phyloP scores from a whole-genome alignment of 805 yeast species.

The Candida awuae region DNA sequence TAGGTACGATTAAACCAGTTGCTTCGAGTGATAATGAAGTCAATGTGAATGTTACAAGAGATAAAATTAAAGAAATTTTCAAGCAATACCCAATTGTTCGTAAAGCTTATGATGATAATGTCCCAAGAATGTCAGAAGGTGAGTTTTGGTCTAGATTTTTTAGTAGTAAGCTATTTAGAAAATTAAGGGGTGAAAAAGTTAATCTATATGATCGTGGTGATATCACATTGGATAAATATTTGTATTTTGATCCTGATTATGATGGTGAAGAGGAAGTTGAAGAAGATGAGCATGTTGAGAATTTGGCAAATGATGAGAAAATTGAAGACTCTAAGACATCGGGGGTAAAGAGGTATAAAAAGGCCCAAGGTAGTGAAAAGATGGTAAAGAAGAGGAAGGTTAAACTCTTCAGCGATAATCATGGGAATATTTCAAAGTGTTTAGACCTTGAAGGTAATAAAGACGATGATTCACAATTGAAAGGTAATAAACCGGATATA shows the following conservation, averaged over 20 bases:
- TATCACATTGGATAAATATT: conserved; percentile 72
- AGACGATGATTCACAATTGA: conserved; percentile 66
- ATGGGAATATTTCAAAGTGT: conserved; percentile 52
- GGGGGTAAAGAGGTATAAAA: conserved; percentile 8
- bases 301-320: conserved; percentile 30
- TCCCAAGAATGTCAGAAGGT: conserved; percentile 81
- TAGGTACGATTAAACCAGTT: conserved; percentile 88
- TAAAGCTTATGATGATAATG: conserved; percentile 82
- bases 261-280: conserved; percentile 35
- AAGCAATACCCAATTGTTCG: conserved; percentile 89
- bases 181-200: conserved; percentile 82
- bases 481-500: conserved; percentile 79
- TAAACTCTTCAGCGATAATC: conserved; percentile 29
- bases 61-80: conserved; percentile 81
- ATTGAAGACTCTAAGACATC: conserved; percentile 8
- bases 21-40: conserved; percentile 91
- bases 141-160: conserved; percentile 96
- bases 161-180: conserved; percentile 78
- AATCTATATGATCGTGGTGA: conserved; percentile 75
- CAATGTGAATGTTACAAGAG: conserved; percentile 85
- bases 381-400: conserved; percentile 25
- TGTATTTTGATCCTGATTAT: conserved; percentile 58
- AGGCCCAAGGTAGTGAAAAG: conserved; percentile 14
- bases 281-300: conserved; percentile 28
- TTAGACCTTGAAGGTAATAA: conserved; percentile 76